Base-by-base conservation (phyloP, 768 basidiomycete species). In the Hygrocybe coccinea region DNA sequence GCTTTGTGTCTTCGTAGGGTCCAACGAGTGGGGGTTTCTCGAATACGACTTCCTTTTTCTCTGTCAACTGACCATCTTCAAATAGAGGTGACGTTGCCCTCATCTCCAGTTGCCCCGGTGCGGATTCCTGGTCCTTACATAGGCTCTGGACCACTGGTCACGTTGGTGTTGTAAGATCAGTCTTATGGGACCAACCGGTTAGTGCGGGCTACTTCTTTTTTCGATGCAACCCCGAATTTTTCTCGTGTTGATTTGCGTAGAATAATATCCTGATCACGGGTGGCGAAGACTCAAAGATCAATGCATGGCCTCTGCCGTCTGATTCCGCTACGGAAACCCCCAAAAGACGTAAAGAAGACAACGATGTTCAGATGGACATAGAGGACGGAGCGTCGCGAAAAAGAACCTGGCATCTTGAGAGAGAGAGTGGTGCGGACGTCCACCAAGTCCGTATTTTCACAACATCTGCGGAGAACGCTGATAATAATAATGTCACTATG, bases 1-100 rank as follows among this genome's bases (percentile, higher is more conserved):
- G 34, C 55, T 87, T 8, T 76, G 75, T 29, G 67, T 89, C 3
- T 86, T 89, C 52, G 78, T 81, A 4, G 89, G 88, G 0, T 88
- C 88, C 1, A 89, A 91, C 52, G 84, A 88, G 89, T 85, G 64
- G 33, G 78, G 33, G 78, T 72, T 44, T 33, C 29, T 9, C n/a
- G 29, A 10, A 10, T 12, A 14, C 9, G 22, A 35, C 46, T 12
- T 50, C 19, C 17, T 52, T 41, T 52, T 56, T 56, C 49, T 5
- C 44, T 12, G 43, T 51, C 12, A 14, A 6, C 22, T 21, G 17
- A 19, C 22, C 44, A n/a, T 22, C 7, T 29, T 29, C 44, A 19
- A 54, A 10, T 29, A 86, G 84, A 63, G 85, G 85, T 34, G 83
- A 86, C 56, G 62, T 80, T 17, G 81, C 81, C 4, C 66, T 86